These are phyloP conservation scores for Gracilaria vermiculophylla DNA, from an alignment of 23 red algal genomes.

Conservation along the genomic window DNA sequence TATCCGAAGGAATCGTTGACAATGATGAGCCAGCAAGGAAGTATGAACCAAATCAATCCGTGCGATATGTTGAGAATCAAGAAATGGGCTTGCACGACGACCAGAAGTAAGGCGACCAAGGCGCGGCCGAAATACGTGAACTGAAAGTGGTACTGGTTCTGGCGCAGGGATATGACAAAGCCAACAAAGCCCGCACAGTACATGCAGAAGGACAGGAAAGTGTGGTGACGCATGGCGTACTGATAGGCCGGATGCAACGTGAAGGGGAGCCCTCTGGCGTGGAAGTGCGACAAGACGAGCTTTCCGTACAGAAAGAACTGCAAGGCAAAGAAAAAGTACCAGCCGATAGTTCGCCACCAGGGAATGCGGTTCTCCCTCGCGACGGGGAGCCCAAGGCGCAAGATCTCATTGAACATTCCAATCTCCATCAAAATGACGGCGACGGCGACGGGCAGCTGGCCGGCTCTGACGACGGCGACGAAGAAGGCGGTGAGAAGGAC, in stretches of 20 bases:
- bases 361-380: conserved; percentile 73
- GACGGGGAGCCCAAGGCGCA: conserved; percentile 75
- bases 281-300: conserved; percentile 77
- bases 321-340: conserved; percentile 81
- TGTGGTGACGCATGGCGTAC: conserved; percentile 87
- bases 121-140: conserved; percentile 88
- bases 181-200: conserved; percentile 88
- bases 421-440: conserved; percentile 89
- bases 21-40: conserved; percentile 87
- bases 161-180: conserved; percentile 84
- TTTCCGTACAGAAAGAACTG: conserved; percentile 95
- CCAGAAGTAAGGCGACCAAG: conserved; percentile 76
- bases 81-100: conserved; percentile 93
- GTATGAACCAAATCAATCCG: conserved; percentile 96
- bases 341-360: conserved; percentile 73
- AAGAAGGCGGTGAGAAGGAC: conserved; percentile 68
- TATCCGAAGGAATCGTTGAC: conserved; percentile 95
- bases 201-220: conserved; percentile 85
- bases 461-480: conserved; percentile 59
- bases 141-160: conserved; percentile 80
- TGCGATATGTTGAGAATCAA: conserved; percentile 93
- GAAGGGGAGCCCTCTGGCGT: conserved; percentile 67
- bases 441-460: conserved; percentile 77
- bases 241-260: conserved; percentile 55
- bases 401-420: conserved; percentile 88